Evolutionary conservation across 2,329 filamentous ascomycete genomes (phyloP), one percentile per base, ranked within the genome.

Genomic region (Paecilomyces sp.): DNA sequence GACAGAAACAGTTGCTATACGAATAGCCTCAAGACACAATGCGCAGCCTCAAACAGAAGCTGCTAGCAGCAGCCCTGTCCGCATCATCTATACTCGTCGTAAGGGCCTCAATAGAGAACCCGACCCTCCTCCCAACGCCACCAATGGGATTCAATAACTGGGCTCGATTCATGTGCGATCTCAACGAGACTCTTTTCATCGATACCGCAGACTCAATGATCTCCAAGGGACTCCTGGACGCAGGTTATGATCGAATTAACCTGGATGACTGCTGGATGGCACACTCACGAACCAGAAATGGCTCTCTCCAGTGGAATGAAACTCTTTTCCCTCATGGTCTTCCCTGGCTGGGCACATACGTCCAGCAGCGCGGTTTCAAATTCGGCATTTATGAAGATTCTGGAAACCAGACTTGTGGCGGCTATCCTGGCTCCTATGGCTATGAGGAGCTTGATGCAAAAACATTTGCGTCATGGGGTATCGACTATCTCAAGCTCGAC

Each of bases 141-240:
- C 79, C 80, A 9, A 82, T 82, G 80, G 80, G 79, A 25, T 83
- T 80, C 72, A 82, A 81, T 66, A 79, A 79, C 63, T 83, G 80
- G 80, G 72, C 79, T 1, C 76, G 78, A 36, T 79, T 79, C 66
- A 71, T 73, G 70, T 81, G 78, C 64, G 74, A 76, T 56, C 74
- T 82, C 24, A 82, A 80, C 61, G 76, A 82, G 62, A 75, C 76
- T 3, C 68, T 82, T 3, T 82, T 82, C 60, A 73, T 75, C 6
- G 69, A 78, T 6, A 81, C 79, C 0, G 80, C 80, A 2, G 73
- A 80, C 47, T 69, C 77, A 18, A 81, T 82, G 76, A 60, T 68
- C 3, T 65, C 68, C 9, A 77, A 68, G 3, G 79, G 79, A 15
- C 72, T 81, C 3, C 70, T 74, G 1, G 69, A 68, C 18, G 70